These are phyloP conservation scores for Elsinoe australis DNA, from an alignment of 2,329 filamentous ascomycete species.

Conservation along the genomic window DNA sequence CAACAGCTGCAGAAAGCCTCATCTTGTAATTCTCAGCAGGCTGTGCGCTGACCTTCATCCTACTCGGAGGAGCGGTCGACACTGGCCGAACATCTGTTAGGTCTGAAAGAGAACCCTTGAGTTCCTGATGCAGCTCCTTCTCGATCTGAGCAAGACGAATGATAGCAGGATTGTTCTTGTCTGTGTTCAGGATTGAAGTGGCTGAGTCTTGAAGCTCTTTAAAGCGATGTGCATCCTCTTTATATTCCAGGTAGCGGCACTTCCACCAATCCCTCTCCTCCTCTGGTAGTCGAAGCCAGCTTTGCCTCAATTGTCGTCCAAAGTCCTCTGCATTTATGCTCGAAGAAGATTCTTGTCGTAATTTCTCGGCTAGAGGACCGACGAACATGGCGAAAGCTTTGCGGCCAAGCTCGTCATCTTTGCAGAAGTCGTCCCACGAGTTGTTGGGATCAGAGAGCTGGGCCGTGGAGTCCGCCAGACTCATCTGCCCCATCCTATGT, in stretches of 20 bases:
- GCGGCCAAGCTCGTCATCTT: neutral
- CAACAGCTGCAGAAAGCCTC: slow-evolving; percentile 42
- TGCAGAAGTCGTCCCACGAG: slow-evolving; percentile 3
- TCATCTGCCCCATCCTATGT: slow-evolving; percentile 11
- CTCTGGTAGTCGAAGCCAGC: neutral
- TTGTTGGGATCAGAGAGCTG: neutral
- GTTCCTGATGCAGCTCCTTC: slow-evolving; percentile 3
- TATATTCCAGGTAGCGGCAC: neutral
- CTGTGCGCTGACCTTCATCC: neutral
- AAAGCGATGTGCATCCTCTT: neutral
- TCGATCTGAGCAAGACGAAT: slow-evolving; percentile 1
- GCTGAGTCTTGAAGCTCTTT: slow-evolving; percentile 8
- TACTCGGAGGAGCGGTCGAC: neutral
- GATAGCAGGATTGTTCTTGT: neutral
- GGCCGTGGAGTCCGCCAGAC: slow-evolving; percentile 9
- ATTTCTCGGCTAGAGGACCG: neutral
- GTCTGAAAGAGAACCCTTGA: neutral
- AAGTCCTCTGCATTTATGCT: neutral
- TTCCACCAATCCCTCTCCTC: neutral
- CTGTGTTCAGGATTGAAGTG: neutral
- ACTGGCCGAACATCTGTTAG: neutral
- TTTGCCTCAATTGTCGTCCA: neutral
- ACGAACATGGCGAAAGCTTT: slow-evolving; percentile 1
- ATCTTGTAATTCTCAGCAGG: slow-evolving; percentile 40
- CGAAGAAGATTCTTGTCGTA: neutral